Percentiles rank a stretch among this genome's conserved stretches.
Evolutionary conservation across 441 rosid species (phyloP).

Genomic region (Capsella rubella): DNA sequence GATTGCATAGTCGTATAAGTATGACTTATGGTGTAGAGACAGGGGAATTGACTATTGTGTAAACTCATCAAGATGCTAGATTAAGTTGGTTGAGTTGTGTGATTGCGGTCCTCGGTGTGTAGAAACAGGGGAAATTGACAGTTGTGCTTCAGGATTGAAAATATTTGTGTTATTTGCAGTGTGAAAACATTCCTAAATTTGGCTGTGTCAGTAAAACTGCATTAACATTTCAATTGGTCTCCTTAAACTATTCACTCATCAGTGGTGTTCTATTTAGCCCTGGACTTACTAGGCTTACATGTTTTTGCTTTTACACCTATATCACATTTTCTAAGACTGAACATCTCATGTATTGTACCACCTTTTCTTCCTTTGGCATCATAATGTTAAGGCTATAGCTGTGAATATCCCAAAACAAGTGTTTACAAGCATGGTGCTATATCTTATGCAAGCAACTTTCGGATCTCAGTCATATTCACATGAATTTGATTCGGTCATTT

Average conservation of each 20-base stretch:
- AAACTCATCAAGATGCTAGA: not conserved
- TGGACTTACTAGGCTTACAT: not conserved
- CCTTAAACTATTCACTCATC: not conserved
- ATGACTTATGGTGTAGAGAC: not conserved
- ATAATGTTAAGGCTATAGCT: not conserved
- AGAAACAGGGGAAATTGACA: not conserved
- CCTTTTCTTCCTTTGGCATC: not conserved
- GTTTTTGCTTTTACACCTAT: too few species aligned
- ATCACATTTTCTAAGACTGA: too few species aligned
- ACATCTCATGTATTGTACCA: not conserved
- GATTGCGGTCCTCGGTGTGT: not conserved
- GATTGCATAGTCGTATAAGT: not conserved
- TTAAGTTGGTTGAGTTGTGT: not conserved
- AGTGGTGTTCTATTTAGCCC: not conserved
- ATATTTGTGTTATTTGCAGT: not conserved
- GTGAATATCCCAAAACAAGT: not conserved
- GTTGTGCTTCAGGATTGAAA: not conserved
- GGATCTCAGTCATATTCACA: not conserved
- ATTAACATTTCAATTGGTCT: not conserved
- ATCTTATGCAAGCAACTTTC: not conserved
- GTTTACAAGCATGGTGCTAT: not conserved
- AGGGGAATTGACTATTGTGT: not conserved
- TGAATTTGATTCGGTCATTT: conserved; percentile 10
- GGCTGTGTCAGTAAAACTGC: not conserved
- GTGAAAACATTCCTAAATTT: not conserved